These are phyloP conservation scores for Mycena latifolia DNA, from an alignment of 768 basidiomycete species.

Conservation along the genomic window DNA sequence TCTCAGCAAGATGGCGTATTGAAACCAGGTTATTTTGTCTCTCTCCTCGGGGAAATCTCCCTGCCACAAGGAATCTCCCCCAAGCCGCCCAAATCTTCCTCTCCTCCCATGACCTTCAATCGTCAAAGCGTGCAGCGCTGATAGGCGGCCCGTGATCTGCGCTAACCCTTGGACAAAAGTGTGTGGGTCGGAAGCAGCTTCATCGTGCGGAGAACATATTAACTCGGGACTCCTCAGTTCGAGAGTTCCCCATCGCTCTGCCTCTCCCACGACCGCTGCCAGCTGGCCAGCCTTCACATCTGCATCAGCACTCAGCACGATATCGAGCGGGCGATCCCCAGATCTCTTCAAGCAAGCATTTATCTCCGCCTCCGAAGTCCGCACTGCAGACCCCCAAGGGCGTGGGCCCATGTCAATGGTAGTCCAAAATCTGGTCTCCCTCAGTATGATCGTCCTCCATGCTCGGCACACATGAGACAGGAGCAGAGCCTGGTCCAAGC, in stretches of 20 bases:
- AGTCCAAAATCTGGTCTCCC: background rate
- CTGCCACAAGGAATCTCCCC: background rate
- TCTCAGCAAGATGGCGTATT: background rate
- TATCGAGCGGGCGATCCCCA: background rate
- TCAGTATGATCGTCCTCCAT: background rate
- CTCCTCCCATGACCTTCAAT: background rate
- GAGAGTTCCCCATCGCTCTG: background rate
- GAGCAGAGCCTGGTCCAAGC: background rate
- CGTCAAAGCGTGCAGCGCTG: background rate
- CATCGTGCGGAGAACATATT: background rate
- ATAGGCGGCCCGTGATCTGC: background rate
- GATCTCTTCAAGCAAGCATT: background rate
- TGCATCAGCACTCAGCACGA: background rate
- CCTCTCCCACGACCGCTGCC: background rate
- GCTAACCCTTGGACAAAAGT: background rate
- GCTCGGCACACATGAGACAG: conserved; percentile 1
- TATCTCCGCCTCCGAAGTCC: background rate
- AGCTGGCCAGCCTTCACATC: background rate
- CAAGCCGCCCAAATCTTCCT: background rate
- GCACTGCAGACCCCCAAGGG: too few species aligned
- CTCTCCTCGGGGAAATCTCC: background rate
- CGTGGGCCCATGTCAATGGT: background rate
- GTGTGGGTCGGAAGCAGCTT: background rate
- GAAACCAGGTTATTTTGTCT: background rate
- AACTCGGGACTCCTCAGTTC: conserved; percentile 1